Base-by-base conservation (phyloP, 2,329 filamentous ascomycete genomes). In the Eurotiales sp. region DNA sequence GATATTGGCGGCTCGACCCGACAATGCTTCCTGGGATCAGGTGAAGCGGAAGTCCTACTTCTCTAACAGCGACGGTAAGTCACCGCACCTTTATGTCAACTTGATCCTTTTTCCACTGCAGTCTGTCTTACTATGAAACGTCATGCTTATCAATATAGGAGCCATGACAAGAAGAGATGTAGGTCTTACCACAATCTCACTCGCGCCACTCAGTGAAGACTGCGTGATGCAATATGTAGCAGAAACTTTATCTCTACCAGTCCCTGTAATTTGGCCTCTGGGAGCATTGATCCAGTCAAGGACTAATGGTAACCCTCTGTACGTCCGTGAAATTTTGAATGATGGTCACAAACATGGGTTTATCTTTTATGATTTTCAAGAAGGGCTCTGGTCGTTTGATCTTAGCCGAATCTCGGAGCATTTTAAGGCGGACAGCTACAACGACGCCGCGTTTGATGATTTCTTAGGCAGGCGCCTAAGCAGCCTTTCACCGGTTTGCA, bases 301-400 rank as follows among this genome's bases (percentile, higher is more conserved):
- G 71, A 92, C 88, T 8, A 82, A 81, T 19, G 91, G 90, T 1
- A 96, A 95, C 56, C 86, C 90, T 0, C 96, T 96, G 62, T 93
- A 93, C 62, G 87, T 96, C 67, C 81, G 89, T 50, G 88, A 96
- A 69, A 95, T 96, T 80, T 79, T 96, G 3, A 88, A 88, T 62
- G 85, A 86, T 2, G 93, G 89, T 65, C 85, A 95, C 65, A 83
- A 88, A 34, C 92, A 88, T 64, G 86, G 85, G 58, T 95, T 88
- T 66, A 87, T 96, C 45, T 95, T 85, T 81, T 96, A 95, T 68
- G 4, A 4, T 14, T 95, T 67, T 90, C 90, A 55, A 96, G 92
- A 77, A 84, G 84, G 59, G 82, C 78, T 80, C 40, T 97, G 92
- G 92, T 79, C 86, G 41, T 96, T 86, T 64, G 87, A 95, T 63